These are phyloP conservation scores for Rossbeevera mucosa DNA, from an alignment of 768 basidiomycete species.

Conservation along the genomic window DNA sequence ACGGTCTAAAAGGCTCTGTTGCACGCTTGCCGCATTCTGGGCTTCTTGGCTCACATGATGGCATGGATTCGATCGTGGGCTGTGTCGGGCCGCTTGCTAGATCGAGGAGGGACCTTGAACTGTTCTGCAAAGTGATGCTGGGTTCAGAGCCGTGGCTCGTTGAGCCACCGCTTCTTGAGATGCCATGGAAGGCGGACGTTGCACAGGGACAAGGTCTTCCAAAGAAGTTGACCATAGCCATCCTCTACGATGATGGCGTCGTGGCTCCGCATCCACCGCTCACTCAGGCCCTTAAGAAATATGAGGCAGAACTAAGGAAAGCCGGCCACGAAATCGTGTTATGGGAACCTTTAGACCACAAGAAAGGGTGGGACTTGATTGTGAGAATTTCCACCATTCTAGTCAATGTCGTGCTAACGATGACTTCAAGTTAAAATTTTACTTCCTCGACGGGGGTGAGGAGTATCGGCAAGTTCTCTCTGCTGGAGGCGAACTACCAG, in stretches of 20 bases:
- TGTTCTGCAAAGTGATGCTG: slow-evolving; percentile 47
- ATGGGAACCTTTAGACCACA: slow-evolving; percentile 44
- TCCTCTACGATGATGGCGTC: slow-evolving; percentile 49
- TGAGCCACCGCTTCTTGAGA: slow-evolving; percentile 45
- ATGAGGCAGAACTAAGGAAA: slow-evolving; percentile 36
- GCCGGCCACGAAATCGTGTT: slow-evolving; percentile 51
- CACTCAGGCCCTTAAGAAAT: slow-evolving; percentile 35
- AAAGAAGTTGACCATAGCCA: slow-evolving; percentile 39
- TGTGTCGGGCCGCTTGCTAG: slow-evolving; percentile 46
- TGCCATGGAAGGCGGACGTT: slow-evolving; percentile 44
- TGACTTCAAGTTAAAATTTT: slow-evolving; percentile 36
- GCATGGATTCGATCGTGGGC: slow-evolving; percentile 51
- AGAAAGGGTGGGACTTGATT: slow-evolving; percentile 44
- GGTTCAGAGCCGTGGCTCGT: slow-evolving; percentile 43
- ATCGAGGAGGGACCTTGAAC: slow-evolving; percentile 44
- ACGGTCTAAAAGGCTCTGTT: slow-evolving; percentile 45
- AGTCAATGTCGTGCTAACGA: slow-evolving; percentile 14
- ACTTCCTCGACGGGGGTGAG: slow-evolving; percentile 46
- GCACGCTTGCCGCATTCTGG: slow-evolving; percentile 50
- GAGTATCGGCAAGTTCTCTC: slow-evolving; percentile 40
- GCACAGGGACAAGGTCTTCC: slow-evolving; percentile 37
- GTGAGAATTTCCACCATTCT: slow-evolving; percentile 24
- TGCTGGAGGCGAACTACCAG: slow-evolving; percentile 31
- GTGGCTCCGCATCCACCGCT: slow-evolving; percentile 50
- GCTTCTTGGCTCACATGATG: slow-evolving; percentile 45